Base-by-base conservation (phyloP, 805 yeast species). In the Metschnikowia gelsemii region DNA sequence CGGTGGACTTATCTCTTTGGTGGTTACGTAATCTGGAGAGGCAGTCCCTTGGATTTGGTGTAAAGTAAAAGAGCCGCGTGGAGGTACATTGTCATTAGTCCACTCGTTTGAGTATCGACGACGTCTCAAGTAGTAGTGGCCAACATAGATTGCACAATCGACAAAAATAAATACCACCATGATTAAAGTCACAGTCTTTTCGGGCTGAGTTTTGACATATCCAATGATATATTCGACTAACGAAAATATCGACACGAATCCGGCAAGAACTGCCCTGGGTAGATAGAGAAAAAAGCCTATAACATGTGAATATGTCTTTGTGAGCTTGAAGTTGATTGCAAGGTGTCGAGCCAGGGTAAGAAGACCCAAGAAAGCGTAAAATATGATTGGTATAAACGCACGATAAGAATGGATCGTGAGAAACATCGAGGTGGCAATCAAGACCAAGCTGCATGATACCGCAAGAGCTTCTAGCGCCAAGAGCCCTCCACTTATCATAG, bases 291-390 rank as follows among this genome's bases (percentile, higher is more conserved):
- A 22, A 20, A 32, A 32, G 18, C 35, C 35, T 5, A 21, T 14
- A n/a, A 21, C 27, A 12, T 8, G 19, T 7, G 35, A 12, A 12
- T 32, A 32, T n/a, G 35, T 32, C 9, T 32, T 32, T 3, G 26
- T 32, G n/a, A 13, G 21, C 12, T 20, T 13, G 26, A 22, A 32
- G 14, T 32, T 32, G 26, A 32, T 32, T 22, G 35, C 27, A 32
- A 32, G 35, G 27, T 32, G 27, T 4, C 35, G 27, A 8, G 18
- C 27, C 35, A 32, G 35, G 18, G 14, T n/a, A 12, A 32, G n/a
- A 5, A 21, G 8, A 4, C 19, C 27, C 7, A 32, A 13, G 8
- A 14, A 12, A 12, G 27, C 35, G 24, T 32, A 32, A 3, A 22
- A 4, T 21, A 32, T 20, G 11, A 32, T 27, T 4, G 32, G 32